A percentile compares a stretch with the other conserved stretches of the same genome.
Conservation (phyloP, 2,329 filamentous ascomycete genomes). For the Xylaria polymorpha region DNA sequence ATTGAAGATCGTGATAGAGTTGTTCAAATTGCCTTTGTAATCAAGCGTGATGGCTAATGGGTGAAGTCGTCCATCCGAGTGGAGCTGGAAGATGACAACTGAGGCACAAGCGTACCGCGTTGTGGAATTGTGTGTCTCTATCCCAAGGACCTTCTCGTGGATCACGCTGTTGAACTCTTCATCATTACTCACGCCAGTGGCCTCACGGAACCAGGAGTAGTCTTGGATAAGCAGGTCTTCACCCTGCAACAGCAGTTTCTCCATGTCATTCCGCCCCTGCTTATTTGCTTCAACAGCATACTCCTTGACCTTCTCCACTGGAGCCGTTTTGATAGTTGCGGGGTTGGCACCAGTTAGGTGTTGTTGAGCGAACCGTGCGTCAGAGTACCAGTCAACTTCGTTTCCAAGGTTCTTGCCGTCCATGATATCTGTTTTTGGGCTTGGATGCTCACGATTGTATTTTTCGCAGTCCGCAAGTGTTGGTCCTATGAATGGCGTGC, state of each 20-base stretch:
- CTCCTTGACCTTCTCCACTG: constrained; percentile 36
- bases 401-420: constrained; percentile 38
- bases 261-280: constrained; percentile 19
- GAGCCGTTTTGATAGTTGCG: constrained; percentile 56
- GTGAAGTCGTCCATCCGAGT: constrained; percentile 58
- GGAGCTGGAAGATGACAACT: constrained; percentile 58
- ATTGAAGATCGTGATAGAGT: constrained; percentile 64
- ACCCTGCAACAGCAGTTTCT: not conserved
- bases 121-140: not conserved
- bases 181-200: constrained; percentile 12
- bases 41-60: constrained; percentile 62
- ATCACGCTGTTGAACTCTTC: not conserved
- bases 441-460: constrained; percentile 4
- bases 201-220: constrained; percentile 42
- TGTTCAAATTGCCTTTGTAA: constrained; percentile 56
- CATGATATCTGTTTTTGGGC: constrained; percentile 11
- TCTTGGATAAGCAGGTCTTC: constrained; percentile 57
- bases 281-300: constrained; percentile 5
- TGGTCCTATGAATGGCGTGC: constrained; percentile 1
- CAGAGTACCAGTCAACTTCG: constrained; percentile 55
- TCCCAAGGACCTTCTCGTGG: not conserved
- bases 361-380: constrained; percentile 59
- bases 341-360: constrained; percentile 59
- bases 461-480: constrained; percentile 2
- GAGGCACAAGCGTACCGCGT: constrained; percentile 46